Evolutionary conservation across 257 asterid species (phyloP), one percentile per base, ranked within the genome.

Genomic region (Forsythia viridissima): DNA sequence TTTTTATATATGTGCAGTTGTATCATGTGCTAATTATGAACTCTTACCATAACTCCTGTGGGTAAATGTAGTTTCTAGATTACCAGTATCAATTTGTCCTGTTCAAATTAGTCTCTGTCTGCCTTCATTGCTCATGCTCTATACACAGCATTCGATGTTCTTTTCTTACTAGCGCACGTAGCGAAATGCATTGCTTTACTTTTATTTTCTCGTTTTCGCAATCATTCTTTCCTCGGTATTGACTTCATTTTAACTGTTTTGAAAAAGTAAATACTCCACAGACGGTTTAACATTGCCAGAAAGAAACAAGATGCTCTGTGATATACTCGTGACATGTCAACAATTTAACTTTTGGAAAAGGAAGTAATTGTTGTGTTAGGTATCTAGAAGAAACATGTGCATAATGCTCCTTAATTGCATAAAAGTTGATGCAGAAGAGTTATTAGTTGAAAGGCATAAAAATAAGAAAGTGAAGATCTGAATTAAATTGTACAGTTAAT

Each of bases 321-420:
- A 57, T 20, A 59, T 21, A n/a, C 67, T 20, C 1, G 1, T 59
- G 67, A n/a, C 67, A 59, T 59, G 67, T 6, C 67, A 59, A 59
- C 67, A 59, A 59, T 59, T 11, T 59, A 0, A 6, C 13, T 55
- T 3, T 55, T 55, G 59, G 59, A 16, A n/a, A 55, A 55, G 65
- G 30, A 18, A 55, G 4, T n/a, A n/a, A 3, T 59, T 15, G 7
- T 59, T 59, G 36, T 59, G 67, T 21, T n/a, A 2, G 67, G 24
- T 59, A 21, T 59, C 4, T 59, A 20, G 34, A 59, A 20, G 36
- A 21, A 59, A 20, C 36, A 3, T 8, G 11, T 9, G 34, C 0
- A 59, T n/a, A 59, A n/a, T 20, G 67, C 80, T 78, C 9, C 67
- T 57, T 59, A 55, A 73, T 43, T 20, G 61, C 71, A 36, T n/a